A percentile compares a stretch with the other conserved stretches of the same genome.
Conservation (phyloP, 202 grass and related monocot genomes). For the Hordeum pubiflorum region DNA sequence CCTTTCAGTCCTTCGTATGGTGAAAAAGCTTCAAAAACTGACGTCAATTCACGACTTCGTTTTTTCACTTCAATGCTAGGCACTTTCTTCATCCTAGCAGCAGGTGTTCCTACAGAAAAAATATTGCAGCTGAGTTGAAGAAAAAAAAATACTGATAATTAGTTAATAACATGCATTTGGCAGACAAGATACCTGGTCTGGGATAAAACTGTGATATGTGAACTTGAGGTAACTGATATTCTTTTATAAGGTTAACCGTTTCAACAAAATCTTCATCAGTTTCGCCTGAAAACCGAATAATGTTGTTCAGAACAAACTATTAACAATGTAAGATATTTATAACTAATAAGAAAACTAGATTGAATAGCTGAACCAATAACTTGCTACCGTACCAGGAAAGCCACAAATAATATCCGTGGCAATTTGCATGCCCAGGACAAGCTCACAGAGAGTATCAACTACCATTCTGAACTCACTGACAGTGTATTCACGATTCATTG, state of each 20-base stretch:
- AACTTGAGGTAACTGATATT: conserved; percentile 78
- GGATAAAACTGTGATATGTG: conserved; percentile 98
- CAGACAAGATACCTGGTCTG: conserved; percentile 62
- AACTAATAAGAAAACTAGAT: neutral
- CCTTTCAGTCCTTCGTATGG: conserved; percentile 88
- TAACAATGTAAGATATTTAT: neutral
- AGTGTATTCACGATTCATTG: conserved; percentile 92
- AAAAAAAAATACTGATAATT: neutral
- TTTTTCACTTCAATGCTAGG: conserved; percentile 79
- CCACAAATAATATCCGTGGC: conserved; percentile 97
- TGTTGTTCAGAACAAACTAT: conserved; percentile 4
- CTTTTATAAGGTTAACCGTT: conserved; percentile 78
- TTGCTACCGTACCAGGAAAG: conserved; percentile 65
- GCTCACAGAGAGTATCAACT: conserved; percentile 68
- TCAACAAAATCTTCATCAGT: conserved; percentile 85
- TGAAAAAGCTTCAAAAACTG: conserved; percentile 81
- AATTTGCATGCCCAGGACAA: conserved; percentile 96
- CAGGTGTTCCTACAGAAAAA: conserved; percentile 72
- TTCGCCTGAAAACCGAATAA: conserved; percentile 46
- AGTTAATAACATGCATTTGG: neutral
- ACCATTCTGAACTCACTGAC: conserved; percentile 81
- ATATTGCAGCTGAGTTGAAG: neutral
- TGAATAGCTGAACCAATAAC: neutral
- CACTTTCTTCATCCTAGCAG: conserved; percentile 95
- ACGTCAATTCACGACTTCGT: conserved; percentile 75